Percentiles rank a stretch among this genome's conserved stretches.
Conservation (phyloP, 371 early-diverging fungal species). For the Mucor indicus region DNA sequence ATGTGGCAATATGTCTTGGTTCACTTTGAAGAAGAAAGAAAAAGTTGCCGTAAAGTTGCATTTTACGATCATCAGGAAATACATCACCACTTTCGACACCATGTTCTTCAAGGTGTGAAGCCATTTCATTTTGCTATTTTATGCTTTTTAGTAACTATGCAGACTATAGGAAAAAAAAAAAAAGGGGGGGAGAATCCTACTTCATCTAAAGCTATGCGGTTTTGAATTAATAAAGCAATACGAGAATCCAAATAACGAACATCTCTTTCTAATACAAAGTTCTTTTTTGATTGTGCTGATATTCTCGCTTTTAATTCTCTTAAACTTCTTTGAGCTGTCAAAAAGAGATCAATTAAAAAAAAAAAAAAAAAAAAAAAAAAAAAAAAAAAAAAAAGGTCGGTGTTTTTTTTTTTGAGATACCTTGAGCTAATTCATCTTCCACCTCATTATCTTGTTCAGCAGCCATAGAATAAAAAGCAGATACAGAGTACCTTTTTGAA, state of each 20-base stretch:
- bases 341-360: no score
- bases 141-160: no score
- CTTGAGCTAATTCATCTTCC: conserved; percentile 87
- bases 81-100: conserved; percentile 65
- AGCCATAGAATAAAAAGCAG: conserved; percentile 92
- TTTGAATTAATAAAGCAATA: conserved; percentile 92
- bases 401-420: conserved; percentile 9
- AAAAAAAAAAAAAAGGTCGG: neutral
- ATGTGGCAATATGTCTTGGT: conserved; percentile 86
- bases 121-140: conserved; percentile 74
- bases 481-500: conserved; percentile 80
- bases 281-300: conserved; percentile 92
- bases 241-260: conserved; percentile 91
- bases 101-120: conserved; percentile 71
- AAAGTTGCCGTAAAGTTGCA: conserved; percentile 89
- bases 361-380: no score
- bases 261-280: conserved; percentile 92
- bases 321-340: conserved; percentile 76
- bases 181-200: no score
- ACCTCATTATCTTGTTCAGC: conserved; percentile 95
- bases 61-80: conserved; percentile 81
- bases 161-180: no score
- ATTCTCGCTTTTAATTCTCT: conserved; percentile 87
- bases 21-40: conserved; percentile 92
- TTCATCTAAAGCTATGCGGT: conserved; percentile 88